phyloP scores from a whole-genome alignment of 768 basidiomycete genomes.

The Podaxis sp. region DNA sequence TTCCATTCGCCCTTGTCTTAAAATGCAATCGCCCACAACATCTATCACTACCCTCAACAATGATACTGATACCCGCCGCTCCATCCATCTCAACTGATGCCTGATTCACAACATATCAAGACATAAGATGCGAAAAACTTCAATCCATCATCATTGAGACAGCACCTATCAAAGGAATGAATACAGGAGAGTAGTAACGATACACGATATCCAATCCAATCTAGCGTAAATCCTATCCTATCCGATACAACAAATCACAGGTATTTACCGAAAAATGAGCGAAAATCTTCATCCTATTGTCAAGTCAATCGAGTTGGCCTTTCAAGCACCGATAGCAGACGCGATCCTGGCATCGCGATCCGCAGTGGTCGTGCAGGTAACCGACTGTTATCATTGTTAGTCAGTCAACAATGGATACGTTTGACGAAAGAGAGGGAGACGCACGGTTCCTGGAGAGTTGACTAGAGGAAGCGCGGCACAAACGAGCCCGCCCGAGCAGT shows the following conservation, averaged over 20 bases:
- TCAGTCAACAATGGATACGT: neutral
- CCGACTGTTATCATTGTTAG: constrained; percentile 22
- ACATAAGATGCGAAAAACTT: neutral
- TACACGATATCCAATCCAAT: constrained; percentile 7
- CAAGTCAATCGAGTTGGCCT: too few relatives aligned
- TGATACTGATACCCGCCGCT: too few relatives aligned
- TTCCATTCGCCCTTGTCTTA: too few relatives aligned
- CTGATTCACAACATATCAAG: neutral
- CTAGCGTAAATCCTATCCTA: neutral
- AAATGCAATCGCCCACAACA: too few relatives aligned
- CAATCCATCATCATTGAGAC: constrained; percentile 6
- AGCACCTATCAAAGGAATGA: neutral
- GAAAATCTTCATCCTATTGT: neutral
- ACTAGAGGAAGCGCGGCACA: constrained; percentile 58
- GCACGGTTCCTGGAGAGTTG: constrained; percentile 45
- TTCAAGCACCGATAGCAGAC: constrained; percentile 34
- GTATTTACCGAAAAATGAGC: neutral
- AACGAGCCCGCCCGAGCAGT: constrained; percentile 35
- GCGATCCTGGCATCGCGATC: constrained; percentile 45
- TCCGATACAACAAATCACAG: neutral
- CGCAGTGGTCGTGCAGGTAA: constrained; percentile 47
- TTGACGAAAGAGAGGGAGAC: neutral
- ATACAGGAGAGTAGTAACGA: neutral
- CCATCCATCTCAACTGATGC: too few relatives aligned
- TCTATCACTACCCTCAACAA: too few relatives aligned